These are phyloP conservation scores for Angophora floribunda DNA, from an alignment of 345 rosid genomes.

Conservation along the genomic window DNA sequence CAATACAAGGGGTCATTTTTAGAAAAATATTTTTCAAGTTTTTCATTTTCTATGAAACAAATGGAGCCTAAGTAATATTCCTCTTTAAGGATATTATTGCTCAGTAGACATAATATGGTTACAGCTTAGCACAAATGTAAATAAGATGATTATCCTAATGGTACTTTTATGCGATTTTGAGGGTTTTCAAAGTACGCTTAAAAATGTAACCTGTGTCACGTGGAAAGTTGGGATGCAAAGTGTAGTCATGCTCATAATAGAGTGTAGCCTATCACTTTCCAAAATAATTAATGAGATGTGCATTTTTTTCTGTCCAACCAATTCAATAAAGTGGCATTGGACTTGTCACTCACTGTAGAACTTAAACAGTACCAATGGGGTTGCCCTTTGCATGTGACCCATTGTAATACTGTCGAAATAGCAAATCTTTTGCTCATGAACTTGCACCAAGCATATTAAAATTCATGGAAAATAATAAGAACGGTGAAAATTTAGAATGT, in stretches of 20 bases:
- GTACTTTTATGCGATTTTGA: not conserved
- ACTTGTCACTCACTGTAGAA: not conserved
- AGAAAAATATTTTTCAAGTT: not conserved
- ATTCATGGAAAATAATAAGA: not conserved
- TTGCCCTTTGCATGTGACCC: not conserved
- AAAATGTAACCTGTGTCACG: not conserved
- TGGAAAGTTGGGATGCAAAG: not conserved
- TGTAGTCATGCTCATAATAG: not conserved
- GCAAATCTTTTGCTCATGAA: not conserved
- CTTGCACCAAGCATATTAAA: not conserved
- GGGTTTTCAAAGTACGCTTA: not conserved
- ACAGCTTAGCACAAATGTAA: not conserved
- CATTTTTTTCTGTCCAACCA: not conserved
- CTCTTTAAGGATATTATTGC: not conserved
- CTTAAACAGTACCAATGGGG: not conserved
- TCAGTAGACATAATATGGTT: not conserved
- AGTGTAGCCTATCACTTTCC: not conserved
- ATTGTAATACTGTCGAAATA: not conserved
- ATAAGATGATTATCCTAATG: not conserved
- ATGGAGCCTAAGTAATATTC: not conserved
- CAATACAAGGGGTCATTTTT: not conserved
- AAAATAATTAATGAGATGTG: not conserved
- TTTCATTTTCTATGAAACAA: not conserved
- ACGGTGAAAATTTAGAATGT: not conserved
- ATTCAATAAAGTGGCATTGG: not conserved